Conservation (phyloP, 352 stramenopile species). For the Globisporangium paddicum region DNA sequence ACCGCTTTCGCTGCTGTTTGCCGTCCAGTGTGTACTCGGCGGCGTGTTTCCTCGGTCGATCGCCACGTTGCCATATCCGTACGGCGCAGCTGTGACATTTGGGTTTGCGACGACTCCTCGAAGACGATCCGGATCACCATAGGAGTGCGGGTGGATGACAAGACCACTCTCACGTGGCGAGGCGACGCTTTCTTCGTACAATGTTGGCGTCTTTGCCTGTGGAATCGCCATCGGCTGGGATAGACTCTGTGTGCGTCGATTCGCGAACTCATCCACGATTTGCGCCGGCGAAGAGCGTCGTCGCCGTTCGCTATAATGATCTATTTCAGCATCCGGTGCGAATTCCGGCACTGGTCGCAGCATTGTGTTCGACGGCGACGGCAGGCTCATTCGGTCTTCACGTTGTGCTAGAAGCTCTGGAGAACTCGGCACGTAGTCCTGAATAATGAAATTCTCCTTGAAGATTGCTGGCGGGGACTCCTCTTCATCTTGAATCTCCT, state of each 20-base stretch:
- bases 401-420: constrained; percentile 28
- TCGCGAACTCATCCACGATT: constrained; percentile 15
- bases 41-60: constrained; percentile 33
- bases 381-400: constrained; percentile 7
- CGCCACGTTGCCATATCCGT: constrained; percentile 73
- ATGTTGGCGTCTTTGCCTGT: constrained; percentile 31
- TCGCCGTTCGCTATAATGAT: constrained; percentile 7
- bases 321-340: constrained; percentile 4
- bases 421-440: constrained; percentile 77
- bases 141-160: constrained; percentile 62
- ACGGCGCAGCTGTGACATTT: constrained; percentile 64
- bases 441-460: constrained; percentile 79
- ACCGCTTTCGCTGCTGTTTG: constrained; percentile 18
- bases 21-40: constrained; percentile 18
- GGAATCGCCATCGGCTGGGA: constrained; percentile 84
- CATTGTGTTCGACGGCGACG: background rate
- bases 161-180: constrained; percentile 21
- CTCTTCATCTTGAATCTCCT: constrained; percentile 34
- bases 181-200: constrained; percentile 22
- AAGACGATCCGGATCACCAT: constrained; percentile 50
- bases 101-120: constrained; percentile 41
- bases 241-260: constrained; percentile 28
- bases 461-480: constrained; percentile 42
- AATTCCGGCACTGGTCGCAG: constrained; percentile 12
- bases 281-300: constrained; percentile 15